Evolutionary conservation across 169 alveolate species (phyloP).

Genomic region (Plasmodium vivax): DNA sequence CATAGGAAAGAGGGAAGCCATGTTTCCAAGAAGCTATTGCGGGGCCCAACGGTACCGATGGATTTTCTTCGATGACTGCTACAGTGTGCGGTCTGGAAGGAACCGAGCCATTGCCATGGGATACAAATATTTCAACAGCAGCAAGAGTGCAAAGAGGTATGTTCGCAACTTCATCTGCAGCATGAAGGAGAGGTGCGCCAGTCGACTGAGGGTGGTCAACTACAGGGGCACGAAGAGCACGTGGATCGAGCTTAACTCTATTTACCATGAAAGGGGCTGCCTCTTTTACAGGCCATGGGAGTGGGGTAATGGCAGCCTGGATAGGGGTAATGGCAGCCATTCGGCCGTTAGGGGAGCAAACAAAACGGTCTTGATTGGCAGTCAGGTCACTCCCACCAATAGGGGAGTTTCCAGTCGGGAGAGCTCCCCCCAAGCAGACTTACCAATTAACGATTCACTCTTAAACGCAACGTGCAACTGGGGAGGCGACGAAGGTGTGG

Average conservation of each 20-base stretch:
- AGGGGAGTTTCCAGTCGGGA: background rate
- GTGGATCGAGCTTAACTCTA: constrained; percentile 26
- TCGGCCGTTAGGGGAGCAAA: too few relatives aligned
- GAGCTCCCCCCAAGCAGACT: background rate
- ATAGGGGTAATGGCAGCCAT: too few relatives aligned
- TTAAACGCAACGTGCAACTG: background rate
- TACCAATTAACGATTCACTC: background rate
- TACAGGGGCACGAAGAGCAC: background rate
- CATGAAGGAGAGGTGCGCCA: constrained; percentile 12
- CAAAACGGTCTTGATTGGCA: too few relatives aligned
- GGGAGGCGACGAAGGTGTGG: background rate
- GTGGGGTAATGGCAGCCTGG: background rate
- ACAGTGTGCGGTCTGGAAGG: constrained; percentile 12
- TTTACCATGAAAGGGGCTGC: constrained; percentile 14
- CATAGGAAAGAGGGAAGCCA: constrained; percentile 7
- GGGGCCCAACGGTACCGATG: constrained; percentile 5
- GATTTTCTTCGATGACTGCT: constrained; percentile 11
- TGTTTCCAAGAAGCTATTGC: background rate
- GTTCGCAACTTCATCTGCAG: constrained; percentile 40
- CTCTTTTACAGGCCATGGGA: background rate
- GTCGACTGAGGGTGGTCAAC: constrained; percentile 15
- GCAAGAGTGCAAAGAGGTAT: constrained; percentile 32
- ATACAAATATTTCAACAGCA: constrained; percentile 31
- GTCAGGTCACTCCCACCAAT: background rate
- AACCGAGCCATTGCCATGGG: constrained; percentile 35